phyloP scores from a whole-genome alignment of 1,139 yeast genomes.

The Yamadazyma trypodendri region DNA sequence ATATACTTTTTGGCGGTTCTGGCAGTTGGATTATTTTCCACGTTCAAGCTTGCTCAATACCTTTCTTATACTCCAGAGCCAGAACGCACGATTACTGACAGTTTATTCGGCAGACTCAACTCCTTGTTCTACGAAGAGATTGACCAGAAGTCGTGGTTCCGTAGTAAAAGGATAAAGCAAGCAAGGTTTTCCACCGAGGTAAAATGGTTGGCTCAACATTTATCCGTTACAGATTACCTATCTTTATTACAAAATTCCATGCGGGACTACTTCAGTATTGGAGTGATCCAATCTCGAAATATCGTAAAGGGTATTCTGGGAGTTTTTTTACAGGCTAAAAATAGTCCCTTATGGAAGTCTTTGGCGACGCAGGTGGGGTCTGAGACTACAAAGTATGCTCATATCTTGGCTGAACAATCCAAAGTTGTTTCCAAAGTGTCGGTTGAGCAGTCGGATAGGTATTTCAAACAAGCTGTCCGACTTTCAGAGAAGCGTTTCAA shows the following conservation, averaged over 20 bases:
- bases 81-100: neutral
- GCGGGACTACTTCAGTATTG: neutral
- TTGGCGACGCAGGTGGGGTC: neutral
- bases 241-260: neutral
- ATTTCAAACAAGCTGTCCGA: neutral
- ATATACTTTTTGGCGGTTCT: constrained; percentile 9
- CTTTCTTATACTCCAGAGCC: constrained; percentile 1
- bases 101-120: neutral
- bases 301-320: neutral
- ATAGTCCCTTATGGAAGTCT: neutral
- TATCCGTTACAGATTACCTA: neutral
- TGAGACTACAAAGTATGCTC: neutral
- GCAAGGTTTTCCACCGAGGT: neutral
- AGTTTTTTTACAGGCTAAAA: neutral
- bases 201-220: neutral
- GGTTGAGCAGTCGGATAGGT: neutral
- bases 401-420: neutral
- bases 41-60: constrained; percentile 1
- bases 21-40: neutral
- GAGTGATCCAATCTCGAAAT: neutral
- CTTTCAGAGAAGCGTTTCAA: neutral
- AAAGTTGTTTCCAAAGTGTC: neutral
- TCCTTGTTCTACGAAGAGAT: constrained; percentile 3
- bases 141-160: neutral
- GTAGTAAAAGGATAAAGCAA: constrained; percentile 1